These are phyloP conservation scores for Erodium maritimum DNA, from an alignment of 345 rosid genomes.

Conservation along the genomic window DNA sequence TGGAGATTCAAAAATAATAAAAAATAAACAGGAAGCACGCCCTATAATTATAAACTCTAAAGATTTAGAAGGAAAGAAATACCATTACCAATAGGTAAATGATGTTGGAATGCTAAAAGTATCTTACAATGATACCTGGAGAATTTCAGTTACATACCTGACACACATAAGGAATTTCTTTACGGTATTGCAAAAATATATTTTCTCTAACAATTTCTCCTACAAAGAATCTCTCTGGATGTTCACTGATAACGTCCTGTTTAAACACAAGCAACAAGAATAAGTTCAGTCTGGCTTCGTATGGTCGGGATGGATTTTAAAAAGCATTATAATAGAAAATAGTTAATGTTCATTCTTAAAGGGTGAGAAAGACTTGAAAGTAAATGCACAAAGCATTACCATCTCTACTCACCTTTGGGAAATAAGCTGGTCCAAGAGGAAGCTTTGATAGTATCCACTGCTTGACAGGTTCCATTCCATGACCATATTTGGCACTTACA, in stretches of 20 bases:
- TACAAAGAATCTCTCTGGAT: conserved; percentile 95
- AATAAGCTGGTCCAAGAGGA: conserved; percentile 84
- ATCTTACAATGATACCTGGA: conserved; percentile 2
- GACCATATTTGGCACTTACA: conserved; percentile 90
- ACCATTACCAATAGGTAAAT: not conserved
- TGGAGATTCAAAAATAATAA: conserved; percentile 13
- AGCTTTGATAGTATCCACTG: conserved; percentile 89
- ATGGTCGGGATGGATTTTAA: not conserved
- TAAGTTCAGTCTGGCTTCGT: not conserved
- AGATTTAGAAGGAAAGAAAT: not conserved
- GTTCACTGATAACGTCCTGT: conserved; percentile 94
- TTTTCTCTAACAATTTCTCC: conserved; percentile 92
- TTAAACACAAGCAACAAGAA: conserved; percentile 15
- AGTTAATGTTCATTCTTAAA: no score
- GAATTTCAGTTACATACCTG: conserved; percentile 41
- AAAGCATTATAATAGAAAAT: not conserved
- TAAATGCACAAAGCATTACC: not conserved
- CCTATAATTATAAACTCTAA: not conserved
- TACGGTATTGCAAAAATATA: conserved; percentile 79
- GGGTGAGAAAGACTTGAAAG: not conserved
- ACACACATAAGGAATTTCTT: conserved; percentile 88
- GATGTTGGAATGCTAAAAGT: no score
- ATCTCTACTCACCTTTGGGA: conserved; percentile 54
- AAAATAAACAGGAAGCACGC: not conserved
- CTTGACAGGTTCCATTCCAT: conserved; percentile 79